Evolutionary conservation across 257 asterid species (phyloP), one percentile per base, ranked within the genome.

Genomic region (Anisodus acutangulus): DNA sequence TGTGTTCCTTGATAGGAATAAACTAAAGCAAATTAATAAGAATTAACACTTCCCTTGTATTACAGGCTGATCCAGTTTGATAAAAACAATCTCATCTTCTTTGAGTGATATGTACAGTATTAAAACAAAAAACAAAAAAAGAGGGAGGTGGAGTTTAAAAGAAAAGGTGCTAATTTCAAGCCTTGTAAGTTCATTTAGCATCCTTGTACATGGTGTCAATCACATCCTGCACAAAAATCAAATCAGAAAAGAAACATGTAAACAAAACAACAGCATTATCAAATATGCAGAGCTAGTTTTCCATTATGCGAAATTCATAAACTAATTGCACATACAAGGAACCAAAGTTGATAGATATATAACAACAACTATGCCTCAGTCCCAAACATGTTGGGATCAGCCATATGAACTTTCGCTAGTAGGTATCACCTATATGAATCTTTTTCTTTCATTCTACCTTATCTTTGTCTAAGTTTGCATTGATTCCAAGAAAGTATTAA

Each of bases 201-300:
- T 87, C 87, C 93, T 91, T 91, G 91, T 95, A 95, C 94, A 95
- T 90, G 86, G 84, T 62, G 88, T 94, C 95, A 69, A 96, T 92
- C 17, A 83, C 91, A 17, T 57, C 84, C 99, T 96, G 97, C 91
- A 87, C 62, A 59, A 26, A 6, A 76, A 76, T 22, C 12, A 76
- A 6, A 76, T 76, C 22, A 51, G 22, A 49, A 51, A 22, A 10
- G n/a, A 74, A 31, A 51, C 39, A 45, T 72, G 5, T 45, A n/a
- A 6, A 45, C 79, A n/a, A 31, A 45, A 41, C 31, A 72, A 45
- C 62, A 22, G 2, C 39, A 31, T 31, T 31, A 31, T 31, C 35
- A 31, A 31, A 31, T 31, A 31, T 31, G 1, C 35, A 31, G 35
- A 31, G 1, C 35, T 31, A 31, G 35, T 31, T 31, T 31, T 31